Evolutionary conservation across 352 stramenopile species (phyloP), one percentile per base, ranked within the genome.

Genomic region (Pythium angustatum): DNA sequence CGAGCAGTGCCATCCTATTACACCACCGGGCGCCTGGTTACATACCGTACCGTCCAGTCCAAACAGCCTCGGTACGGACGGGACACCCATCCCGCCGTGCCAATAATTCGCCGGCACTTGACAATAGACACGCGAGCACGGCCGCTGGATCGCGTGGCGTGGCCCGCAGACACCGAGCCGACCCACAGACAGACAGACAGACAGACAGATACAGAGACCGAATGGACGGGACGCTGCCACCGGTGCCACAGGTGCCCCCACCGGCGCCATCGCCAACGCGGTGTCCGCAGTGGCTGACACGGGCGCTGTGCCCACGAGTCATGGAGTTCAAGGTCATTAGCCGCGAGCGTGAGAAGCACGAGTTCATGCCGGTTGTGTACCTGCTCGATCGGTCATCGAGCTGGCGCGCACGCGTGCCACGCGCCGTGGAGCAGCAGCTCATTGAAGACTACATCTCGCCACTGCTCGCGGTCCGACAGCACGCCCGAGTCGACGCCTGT

Each of bases 261-360:
- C 6, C 22, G 17, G n/a, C 41, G 19, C 19, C 41, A n/a, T n/a
- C 38, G 36, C 54, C 28, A 22, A 27, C 24, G 49, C 28, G 22
- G 11, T 58, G 43, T 21, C 40, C 59, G 48, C 27, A 30, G 31
- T 72, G 65, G 58, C 51, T 87, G 15, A 70, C 71, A 24, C 79
- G 77, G 57, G 74, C 77, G 41, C 64, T 91, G 47, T 83, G 81
- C 50, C 81, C 82, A 15, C 73, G 72, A 51, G 76, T 91, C 14
- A 87, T 88, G 76, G 82, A 91, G 78, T 91, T 89, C 68, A 88
- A 89, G 45, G 80, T 91, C 38, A 89, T 89, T 63, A 84, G 71
- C 11, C 79, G 82, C 52, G 79, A 91, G 69, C 73, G 62, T 31
- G 77, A 88, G 52, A 89, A 88, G 73, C 82, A 91, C 72, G 79